Base-by-base conservation (phyloP, 225 moss, liverwort and hornwort genomes). In the Polytrichum formosum region DNA sequence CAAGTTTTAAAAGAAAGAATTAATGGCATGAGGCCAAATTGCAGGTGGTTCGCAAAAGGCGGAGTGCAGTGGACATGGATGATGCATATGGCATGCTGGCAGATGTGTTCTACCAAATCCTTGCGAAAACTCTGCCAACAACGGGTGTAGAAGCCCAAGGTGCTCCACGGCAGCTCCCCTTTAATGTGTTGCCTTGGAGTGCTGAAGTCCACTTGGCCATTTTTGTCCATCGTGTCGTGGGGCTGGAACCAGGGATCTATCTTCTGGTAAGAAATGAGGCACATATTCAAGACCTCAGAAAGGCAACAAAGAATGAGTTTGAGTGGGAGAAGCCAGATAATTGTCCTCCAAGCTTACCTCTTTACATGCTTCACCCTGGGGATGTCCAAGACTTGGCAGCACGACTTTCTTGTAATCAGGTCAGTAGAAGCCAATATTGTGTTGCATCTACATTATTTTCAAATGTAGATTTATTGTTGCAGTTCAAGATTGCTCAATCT, bases 61-160 rank as follows among this genome's bases (percentile, higher is more conserved):
- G 93, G 53, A 94, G 91, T 73, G 93, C 91, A 70, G 80, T 90
- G 82, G 88, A 90, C 77, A 91, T 94, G 90, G 90, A 91, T 66
- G 80, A 83, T 25, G 53, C 73, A 31, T 87, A 77, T 59, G 93
- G 90, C 63, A 88, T 94, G 86, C 78, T 78, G 55, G 70, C 69
- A 27, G 90, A 94, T 60, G 79, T 86, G 2, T 94, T 91, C 65
- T 94, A 82, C 33, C 85, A 94, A 54, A 80, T 94, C 56, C 81
- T 94, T 46, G 83, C 86, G 13, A 94, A 88, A 72, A 76, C 86
- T 18, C 68, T 89, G 26, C 84, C 89, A 18, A 83, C 89, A 55
- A 84, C 75, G 37, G 70, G 79, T 54, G 78, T 66, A 59, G 81
- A 75, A 74, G 80, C 73, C 29, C 79, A 84, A 74, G 90, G 82